Base-by-base conservation (phyloP, 768 basidiomycete genomes). In the Leccinum longicurvipes region DNA sequence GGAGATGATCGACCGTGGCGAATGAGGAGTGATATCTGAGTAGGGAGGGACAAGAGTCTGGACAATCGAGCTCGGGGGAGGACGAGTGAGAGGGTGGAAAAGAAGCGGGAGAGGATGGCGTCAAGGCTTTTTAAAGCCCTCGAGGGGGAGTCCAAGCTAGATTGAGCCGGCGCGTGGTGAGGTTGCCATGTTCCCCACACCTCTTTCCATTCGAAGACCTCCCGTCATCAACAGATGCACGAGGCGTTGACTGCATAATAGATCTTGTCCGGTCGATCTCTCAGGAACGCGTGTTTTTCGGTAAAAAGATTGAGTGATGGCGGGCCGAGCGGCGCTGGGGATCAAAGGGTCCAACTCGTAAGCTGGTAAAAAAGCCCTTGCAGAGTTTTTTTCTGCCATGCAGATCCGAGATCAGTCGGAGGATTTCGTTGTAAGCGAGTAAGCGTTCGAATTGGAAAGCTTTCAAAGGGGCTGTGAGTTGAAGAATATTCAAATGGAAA, bases 201-300 rank as follows among this genome's bases (percentile, higher is more conserved):
- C 23, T 42, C 39, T 57, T 67, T 58, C 65, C 54, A 57, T 60
- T 58, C 39, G 54, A 65, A 65, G 11, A 31, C 47, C 51, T 2
- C 57, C 65, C 60, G 52, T 48, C 59, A 67, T 68, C 64, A 62
- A 24, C 19, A 51, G 27, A 5, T 47, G 28, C 66, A 68, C 61
- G 67, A 68, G 67, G 66, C 67, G 47, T 51, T 46, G 55, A 51
- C 49, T 54, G 41, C 17, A 53, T 49, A 50, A 57, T 53, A 31
- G 24, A 57, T 59, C 23, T 39, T 19, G 49, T 49, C 25, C 51
- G 47, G 55, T 29, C 8, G 21, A 17, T 56, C 15, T 45, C 55
- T 46, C 21, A 55, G 54, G 25, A 48, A 57, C 54, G 48, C 27
- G 10, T 6, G n/a, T 39, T 54, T 25, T 47, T 54, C 53, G 62